phyloP scores from a whole-genome alignment of 164 flowering plant genomes.

The Nymphaea thermarum region DNA sequence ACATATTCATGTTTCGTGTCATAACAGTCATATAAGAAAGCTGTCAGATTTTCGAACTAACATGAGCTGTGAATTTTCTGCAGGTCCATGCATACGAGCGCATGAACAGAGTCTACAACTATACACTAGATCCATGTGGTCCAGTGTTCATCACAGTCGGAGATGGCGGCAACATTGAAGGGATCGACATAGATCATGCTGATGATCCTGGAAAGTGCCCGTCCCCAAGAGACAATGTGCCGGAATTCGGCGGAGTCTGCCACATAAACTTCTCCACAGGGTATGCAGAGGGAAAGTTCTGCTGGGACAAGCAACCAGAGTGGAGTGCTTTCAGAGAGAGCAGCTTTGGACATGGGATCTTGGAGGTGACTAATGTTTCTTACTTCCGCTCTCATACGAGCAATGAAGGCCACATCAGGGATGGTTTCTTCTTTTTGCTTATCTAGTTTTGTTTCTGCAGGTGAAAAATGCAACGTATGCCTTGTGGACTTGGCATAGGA shows the following conservation, averaged over 20 bases:
- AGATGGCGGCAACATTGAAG: constrained; percentile 90
- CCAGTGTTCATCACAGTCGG: constrained; percentile 76
- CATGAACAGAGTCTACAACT: constrained; percentile 76
- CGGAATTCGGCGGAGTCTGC: constrained; percentile 75
- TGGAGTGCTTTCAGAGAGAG: constrained; percentile 95
- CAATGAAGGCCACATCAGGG: too few species aligned
- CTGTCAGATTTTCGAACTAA: too few species aligned
- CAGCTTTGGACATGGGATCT: constrained; percentile 96
- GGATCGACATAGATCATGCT: constrained; percentile 67
- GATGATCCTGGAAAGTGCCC: constrained; percentile 95
- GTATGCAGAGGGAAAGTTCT: constrained; percentile 67
- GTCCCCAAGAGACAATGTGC: constrained; percentile 41
- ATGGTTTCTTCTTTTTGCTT: not conserved
- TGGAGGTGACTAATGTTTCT: constrained; percentile 41
- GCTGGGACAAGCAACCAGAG: constrained; percentile 89
- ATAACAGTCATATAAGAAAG: too few species aligned
- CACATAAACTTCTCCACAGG: constrained; percentile 71
- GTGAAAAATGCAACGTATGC: constrained; percentile 73
- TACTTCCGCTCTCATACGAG: too few species aligned
- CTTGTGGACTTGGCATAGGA: constrained; percentile 88
- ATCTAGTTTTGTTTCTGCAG: constrained; percentile 22
- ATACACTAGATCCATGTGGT: constrained; percentile 68
- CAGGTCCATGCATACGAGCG: constrained; percentile 96
- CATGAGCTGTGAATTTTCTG: not conserved
- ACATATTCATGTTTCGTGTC: too few species aligned